Evolutionary conservation across 805 yeast genomes (phyloP), one percentile per base, ranked within the genome.

Genomic region (Candida dendrica): DNA sequence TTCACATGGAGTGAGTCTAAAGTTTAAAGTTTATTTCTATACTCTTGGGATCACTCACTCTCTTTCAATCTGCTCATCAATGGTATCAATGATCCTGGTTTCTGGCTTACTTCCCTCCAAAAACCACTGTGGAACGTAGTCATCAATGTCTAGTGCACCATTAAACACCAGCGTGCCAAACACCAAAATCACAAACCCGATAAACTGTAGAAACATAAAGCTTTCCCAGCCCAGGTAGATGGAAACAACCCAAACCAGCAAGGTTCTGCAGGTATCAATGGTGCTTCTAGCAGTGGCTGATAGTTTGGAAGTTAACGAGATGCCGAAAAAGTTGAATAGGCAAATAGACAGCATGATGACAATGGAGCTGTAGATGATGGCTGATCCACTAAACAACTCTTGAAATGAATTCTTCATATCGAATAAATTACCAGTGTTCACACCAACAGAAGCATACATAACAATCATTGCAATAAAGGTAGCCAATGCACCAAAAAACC

Each of bases 221-320:
- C 68, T 52, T 59, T 85, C 93, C 95, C 93, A 85, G 3, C 91
- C 93, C 47, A 84, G 53, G 18, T 60, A 40, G 39, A 85, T 63
- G 0, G 93, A 85, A 8, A 82, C 73, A 1, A 80, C 32, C 95
- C 95, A 85, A 15, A 85, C 90, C 22, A 82, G 60, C 19, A 84
- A 61, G 0, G 93, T 84, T 48, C 95, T 70, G 45, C 84, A 80
- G 0, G 89, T 80, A 54, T 85, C 95, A 39, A 85, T 74, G 2
- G 93, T 85, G 18, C 88, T 79, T 54, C 93, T 69, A 2, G 90
- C 72, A 1, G 95, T 84, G 29, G 95, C 93, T 40, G 84, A 79
- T 38, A 84, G 56, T 37, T 64, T 62, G 39, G 74, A 69, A 3
- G 95, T 85, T 32, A 85, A 64, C 8, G 86, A 71, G 33, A 84